phyloP scores from a whole-genome alignment of 129 eudicot species.

The Erigeron canadensis region DNA sequence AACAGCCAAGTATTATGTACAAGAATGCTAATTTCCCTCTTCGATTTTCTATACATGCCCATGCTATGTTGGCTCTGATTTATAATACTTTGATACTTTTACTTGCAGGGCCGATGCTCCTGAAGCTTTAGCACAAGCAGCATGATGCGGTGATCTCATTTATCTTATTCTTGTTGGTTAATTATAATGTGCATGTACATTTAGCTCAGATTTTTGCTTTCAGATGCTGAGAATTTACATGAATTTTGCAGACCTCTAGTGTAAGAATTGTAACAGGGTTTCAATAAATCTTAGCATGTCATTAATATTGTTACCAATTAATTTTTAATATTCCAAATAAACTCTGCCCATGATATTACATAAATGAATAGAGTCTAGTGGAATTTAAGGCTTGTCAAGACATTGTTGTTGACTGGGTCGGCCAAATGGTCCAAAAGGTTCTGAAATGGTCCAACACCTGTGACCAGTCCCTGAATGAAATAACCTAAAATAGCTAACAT shows the following conservation, averaged over 20 bases:
- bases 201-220: constrained; percentile 24
- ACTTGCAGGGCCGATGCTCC: constrained; percentile 47
- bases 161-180: constrained; percentile 10
- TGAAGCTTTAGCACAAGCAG: constrained; percentile 68
- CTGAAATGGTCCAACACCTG: constrained; percentile 55
- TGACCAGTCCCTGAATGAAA: constrained; percentile 86
- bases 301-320: constrained; percentile 6
- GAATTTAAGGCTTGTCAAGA: constrained; percentile 20
- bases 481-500: constrained; percentile 93
- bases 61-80: neutral
- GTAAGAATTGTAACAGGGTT: constrained; percentile 27
- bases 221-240: constrained; percentile 1
- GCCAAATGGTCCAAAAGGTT: constrained; percentile 27
- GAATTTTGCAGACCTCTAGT: constrained; percentile 8
- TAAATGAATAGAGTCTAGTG: constrained; percentile 5
- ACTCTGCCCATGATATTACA: constrained; percentile 29
- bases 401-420: constrained; percentile 30
- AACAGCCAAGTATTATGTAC: neutral
- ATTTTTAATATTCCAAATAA: constrained; percentile 13
- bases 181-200: constrained; percentile 25
- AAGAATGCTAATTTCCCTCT: neutral
- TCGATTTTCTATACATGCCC: neutral
- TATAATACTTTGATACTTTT: constrained; percentile 9
- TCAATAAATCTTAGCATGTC: constrained; percentile 12
- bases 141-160: constrained; percentile 42